Evolutionary conservation across 352 stramenopile species (phyloP), one percentile per base, ranked within the genome.

Genomic region (Blastocystis sp.): DNA sequence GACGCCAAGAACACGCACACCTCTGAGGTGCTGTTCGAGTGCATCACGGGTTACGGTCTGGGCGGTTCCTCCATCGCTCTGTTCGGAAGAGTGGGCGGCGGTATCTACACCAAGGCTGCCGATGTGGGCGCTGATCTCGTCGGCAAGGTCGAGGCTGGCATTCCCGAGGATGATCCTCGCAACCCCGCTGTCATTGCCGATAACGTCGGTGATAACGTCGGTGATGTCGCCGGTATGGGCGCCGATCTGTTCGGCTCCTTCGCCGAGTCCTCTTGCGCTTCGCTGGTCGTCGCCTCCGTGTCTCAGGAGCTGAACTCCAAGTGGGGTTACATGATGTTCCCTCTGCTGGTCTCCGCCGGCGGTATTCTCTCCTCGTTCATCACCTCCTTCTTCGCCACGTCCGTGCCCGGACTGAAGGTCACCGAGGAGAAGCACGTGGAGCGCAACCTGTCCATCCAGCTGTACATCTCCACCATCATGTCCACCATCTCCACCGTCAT

Each of bases 131-230:
- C 97, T 69, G 97, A 99, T 95, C 94, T 99, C 91, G 97, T 98
- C 29, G 97, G 97, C 91, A 99, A 99, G 93, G 96, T 98, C 26
- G 96, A 98, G 33, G 94, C 98, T 91, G 97, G 97, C 92, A 99
- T 99, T 90, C 97, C 97, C 31, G 97, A 99, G 92, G 97, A 99
- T 91, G 97, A 99, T 95, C 97, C 97, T 82, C 94, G 96, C 82
- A 99, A 99, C 93, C 97, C 97, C 19, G 97, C 97, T 69, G 98
- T 96, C 3, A 99, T 99, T 94, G 97, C 97, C 33, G 97, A 99
- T 93, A 99, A 99, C 92, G 97, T 99, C 63, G 97, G 97, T 92
- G 97, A 99, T 93, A 99, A 99, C 91, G 97, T 99, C 39, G 97
- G 97, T 93, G 97, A 99, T 93, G 96, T 99, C 71, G 97, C 97